These are phyloP conservation scores for Wickerhamiella domercqiae DNA, from an alignment of 805 yeast genomes.

Conservation along the genomic window DNA sequence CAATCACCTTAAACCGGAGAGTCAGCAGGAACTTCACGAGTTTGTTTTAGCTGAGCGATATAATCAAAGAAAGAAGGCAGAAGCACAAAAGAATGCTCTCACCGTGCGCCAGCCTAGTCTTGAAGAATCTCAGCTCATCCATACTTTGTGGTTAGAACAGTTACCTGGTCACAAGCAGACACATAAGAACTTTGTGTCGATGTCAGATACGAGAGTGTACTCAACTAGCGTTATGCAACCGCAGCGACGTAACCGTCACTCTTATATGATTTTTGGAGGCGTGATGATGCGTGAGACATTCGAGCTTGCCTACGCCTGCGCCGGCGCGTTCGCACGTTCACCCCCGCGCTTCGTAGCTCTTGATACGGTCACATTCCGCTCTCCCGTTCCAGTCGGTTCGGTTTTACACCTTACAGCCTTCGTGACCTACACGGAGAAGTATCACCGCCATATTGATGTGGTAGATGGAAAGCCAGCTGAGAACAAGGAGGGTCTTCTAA, in stretches of 20 bases:
- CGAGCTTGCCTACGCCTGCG: conserved; percentile 84
- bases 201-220: conserved; percentile 55
- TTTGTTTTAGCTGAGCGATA: conserved; percentile 80
- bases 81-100: conserved; percentile 49
- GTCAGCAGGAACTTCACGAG: conserved; percentile 65
- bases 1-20: conserved; percentile 60
- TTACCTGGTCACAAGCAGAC: no score
- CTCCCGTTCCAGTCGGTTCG: conserved; percentile 93
- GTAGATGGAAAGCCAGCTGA: conserved; percentile 13
- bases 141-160: conserved; percentile 63
- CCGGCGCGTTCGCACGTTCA: conserved; percentile 74
- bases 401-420: conserved; percentile 70
- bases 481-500: conserved; percentile 46
- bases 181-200: conserved; percentile 35
- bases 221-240: conserved; percentile 91
- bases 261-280: conserved; percentile 92
- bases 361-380: conserved; percentile 80
- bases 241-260: conserved; percentile 87
- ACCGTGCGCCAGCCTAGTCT: conserved; percentile 58
- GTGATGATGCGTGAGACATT: conserved; percentile 82
- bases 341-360: conserved; percentile 80
- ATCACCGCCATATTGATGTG: conserved; percentile 25
- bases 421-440: conserved; percentile 73
- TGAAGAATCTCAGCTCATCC: conserved; percentile 59
- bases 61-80: conserved; percentile 69